A percentile compares a stretch with the other conserved stretches of the same genome.
Conservation (phyloP, 2,329 filamentous ascomycete genomes). For the Lachnellula willkommii region DNA sequence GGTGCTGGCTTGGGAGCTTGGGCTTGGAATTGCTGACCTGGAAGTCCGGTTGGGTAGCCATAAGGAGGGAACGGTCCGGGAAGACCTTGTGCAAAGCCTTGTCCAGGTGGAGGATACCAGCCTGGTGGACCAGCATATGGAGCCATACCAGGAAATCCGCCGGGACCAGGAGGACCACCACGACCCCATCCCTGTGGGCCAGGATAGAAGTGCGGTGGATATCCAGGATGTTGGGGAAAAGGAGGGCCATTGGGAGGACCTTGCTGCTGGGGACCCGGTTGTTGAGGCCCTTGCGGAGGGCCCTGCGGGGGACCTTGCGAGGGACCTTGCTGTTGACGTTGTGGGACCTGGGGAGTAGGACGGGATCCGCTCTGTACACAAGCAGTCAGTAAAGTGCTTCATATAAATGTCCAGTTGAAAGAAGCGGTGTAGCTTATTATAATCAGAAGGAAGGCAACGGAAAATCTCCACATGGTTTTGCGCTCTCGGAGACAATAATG, state of each 20-base stretch:
- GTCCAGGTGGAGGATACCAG: constrained; percentile 72
- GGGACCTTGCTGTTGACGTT: constrained; percentile 5
- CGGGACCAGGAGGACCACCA: constrained; percentile 52
- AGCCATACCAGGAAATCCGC: constrained; percentile 64
- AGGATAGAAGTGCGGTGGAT: constrained; percentile 32
- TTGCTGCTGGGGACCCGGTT: constrained; percentile 12
- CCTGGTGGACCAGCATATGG: constrained; percentile 67
- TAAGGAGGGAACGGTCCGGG: constrained; percentile 46
- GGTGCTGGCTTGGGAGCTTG: constrained; percentile 40
- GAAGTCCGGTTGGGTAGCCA: constrained; percentile 57
- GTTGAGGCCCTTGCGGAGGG: constrained; percentile 11
- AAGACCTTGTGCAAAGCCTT: constrained; percentile 67
- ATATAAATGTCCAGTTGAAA: constrained; percentile 2
- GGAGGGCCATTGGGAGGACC: constrained; percentile 18
- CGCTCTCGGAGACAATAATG: constrained; percentile 82
- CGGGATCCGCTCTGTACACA: constrained; percentile 41
- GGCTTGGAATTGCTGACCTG: constrained; percentile 31
- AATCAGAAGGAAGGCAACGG: constrained; percentile 99
- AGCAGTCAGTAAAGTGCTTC: constrained; percentile 16
- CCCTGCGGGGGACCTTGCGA: not conserved
- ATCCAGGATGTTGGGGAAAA: constrained; percentile 40
- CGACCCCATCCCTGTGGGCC: constrained; percentile 52
- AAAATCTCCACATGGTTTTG: constrained; percentile 90
- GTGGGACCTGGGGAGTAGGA: constrained; percentile 21
- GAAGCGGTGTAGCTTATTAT: constrained; percentile 14